Evolutionary conservation across 2,329 filamentous ascomycete genomes (phyloP).

Genomic region (Juglanconis sp.): DNA sequence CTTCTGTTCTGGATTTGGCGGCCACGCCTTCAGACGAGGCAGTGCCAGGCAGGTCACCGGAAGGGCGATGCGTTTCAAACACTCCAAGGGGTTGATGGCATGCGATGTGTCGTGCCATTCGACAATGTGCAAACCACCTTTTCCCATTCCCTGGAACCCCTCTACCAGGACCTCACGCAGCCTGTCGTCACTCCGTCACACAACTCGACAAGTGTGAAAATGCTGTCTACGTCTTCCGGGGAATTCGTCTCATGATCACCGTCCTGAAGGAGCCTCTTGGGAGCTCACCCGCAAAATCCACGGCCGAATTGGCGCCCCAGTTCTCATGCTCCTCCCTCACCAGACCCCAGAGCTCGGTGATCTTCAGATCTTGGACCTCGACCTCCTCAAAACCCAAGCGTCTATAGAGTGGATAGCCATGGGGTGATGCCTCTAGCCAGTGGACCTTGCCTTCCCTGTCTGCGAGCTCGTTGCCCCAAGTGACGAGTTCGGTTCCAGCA

Average conservation of each 20-base stretch:
- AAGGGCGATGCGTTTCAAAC: too few species aligned
- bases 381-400: constrained; percentile 26
- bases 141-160: too few species aligned
- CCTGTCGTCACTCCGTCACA: too few species aligned
- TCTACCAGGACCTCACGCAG: too few species aligned
- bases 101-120: too few species aligned
- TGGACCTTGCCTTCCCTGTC: constrained; percentile 24
- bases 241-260: constrained; percentile 26
- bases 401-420: constrained; percentile 27
- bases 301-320: constrained; percentile 25
- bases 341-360: constrained; percentile 3
- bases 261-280: constrained; percentile 22
- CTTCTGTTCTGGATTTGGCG: too few species aligned
- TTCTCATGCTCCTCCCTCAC: constrained; percentile 19
- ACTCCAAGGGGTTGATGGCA: too few species aligned
- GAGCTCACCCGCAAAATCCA: constrained; percentile 21
- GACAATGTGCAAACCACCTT: too few species aligned
- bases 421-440: constrained; percentile 27
- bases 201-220: background rate
- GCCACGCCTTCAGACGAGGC: too few species aligned
- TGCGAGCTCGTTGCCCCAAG: constrained; percentile 24
- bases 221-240: background rate
- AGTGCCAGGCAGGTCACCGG: too few species aligned
- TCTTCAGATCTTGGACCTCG: constrained; percentile 22
- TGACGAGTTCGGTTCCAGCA: constrained; percentile 26